A percentile compares a stretch with the other conserved stretches of the same genome.
These are phyloP conservation scores for Lecanoromycetidae sp. DNA, from an alignment of 2,329 filamentous ascomycete genomes.

Conservation along the genomic window DNA sequence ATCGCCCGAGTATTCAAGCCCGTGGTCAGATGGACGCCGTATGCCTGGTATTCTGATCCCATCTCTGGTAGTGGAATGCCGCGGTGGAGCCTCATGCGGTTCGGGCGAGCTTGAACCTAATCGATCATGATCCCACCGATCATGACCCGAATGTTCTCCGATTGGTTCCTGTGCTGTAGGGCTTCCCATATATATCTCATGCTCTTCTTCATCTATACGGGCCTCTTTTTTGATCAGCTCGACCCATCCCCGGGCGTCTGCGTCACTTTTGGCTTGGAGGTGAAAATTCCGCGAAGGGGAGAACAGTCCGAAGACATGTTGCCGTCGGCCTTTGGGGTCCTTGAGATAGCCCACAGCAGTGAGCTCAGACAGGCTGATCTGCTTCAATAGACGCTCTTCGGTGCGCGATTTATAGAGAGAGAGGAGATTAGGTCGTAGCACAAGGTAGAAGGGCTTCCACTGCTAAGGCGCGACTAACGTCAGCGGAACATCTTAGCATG, in stretches of 20 bases:
- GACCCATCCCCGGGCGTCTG: constrained; percentile 80
- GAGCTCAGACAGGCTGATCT: constrained; percentile 77
- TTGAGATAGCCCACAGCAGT: constrained; percentile 82
- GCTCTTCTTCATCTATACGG: constrained; percentile 9
- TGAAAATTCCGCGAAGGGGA: constrained; percentile 85
- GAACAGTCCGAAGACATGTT: constrained; percentile 85
- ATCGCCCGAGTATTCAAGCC: constrained; percentile 49
- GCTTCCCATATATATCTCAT: constrained; percentile 28
- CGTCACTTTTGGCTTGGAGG: constrained; percentile 60
- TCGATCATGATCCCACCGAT: constrained; percentile 16
- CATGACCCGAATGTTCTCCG: constrained; percentile 46
- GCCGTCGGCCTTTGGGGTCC: constrained; percentile 74
- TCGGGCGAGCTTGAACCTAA: constrained; percentile 48
- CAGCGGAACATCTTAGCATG: background rate
- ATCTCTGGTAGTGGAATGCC: constrained; percentile 20
- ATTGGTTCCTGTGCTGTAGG: constrained; percentile 68
- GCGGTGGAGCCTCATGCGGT: constrained; percentile 31
- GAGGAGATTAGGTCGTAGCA: constrained; percentile 77
- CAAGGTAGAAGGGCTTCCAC: constrained; percentile 83
- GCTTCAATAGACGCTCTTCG: constrained; percentile 78
- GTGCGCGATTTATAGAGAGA: constrained; percentile 89
- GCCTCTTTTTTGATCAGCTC: constrained; percentile 14
- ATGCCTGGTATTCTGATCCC: constrained; percentile 19
- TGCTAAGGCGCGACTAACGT: constrained; percentile 45
- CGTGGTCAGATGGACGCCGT: constrained; percentile 16